These are phyloP conservation scores for Aspergillus indologenus DNA, from an alignment of 495 filamentous ascomycete species.

Conservation along the genomic window DNA sequence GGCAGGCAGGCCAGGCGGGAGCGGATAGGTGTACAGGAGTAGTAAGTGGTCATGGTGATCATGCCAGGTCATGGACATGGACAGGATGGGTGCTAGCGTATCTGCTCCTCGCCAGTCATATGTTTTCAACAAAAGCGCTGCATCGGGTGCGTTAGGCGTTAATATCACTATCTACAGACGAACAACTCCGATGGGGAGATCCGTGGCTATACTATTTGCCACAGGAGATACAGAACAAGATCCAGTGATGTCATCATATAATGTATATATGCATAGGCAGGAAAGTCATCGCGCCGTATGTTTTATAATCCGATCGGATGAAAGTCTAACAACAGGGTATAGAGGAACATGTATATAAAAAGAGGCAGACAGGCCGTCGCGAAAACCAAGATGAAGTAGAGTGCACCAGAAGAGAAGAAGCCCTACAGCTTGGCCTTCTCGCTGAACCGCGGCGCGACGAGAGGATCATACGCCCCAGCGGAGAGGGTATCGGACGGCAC, in stretches of 20 bases:
- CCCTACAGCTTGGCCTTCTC: constrained; percentile 58
- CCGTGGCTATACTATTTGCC: no score
- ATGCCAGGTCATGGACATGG: no score
- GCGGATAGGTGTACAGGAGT: no score
- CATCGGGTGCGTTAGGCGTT: background rate
- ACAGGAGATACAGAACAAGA: no score
- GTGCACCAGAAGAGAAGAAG: no score
- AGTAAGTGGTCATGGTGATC: no score
- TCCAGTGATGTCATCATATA: no score
- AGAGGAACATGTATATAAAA: background rate
- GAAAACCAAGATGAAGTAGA: background rate
- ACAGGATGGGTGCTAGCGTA: no score
- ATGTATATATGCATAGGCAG: no score
- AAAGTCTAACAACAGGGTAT: background rate
- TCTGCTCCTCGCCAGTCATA: no score
- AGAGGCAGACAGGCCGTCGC: background rate
- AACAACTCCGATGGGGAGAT: background rate
- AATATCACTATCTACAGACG: background rate
- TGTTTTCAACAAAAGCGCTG: background rate
- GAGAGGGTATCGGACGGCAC: constrained; percentile 70
- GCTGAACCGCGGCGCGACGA: constrained; percentile 55
- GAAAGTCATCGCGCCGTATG: background rate
- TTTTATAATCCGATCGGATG: background rate
- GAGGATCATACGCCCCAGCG: constrained; percentile 60
- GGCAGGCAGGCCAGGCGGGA: no score